Evolutionary conservation across 331 rosid species (phyloP).

Genomic region (Spiraea crenata): DNA sequence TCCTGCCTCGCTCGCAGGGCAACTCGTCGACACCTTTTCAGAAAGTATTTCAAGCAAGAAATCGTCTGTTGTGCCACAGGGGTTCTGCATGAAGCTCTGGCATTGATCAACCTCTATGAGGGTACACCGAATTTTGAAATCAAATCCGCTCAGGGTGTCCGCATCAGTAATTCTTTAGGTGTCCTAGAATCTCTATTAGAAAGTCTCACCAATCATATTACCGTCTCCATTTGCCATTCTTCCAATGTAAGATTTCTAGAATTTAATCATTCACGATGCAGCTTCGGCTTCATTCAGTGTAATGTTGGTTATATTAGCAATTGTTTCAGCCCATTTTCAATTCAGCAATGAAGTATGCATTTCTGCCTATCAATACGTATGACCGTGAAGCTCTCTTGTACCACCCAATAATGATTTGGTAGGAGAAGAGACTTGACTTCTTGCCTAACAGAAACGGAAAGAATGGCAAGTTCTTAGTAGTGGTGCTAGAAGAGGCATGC

Average conservation of each 20-base stretch:
- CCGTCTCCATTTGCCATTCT: constrained; percentile 48
- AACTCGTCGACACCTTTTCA: constrained; percentile 87
- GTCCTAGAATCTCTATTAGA: constrained; percentile 43
- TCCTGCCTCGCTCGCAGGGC: constrained; percentile 92
- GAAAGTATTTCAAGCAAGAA: constrained; percentile 73
- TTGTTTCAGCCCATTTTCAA: neutral
- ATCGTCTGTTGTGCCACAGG: constrained; percentile 63
- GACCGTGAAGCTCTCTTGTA: no score
- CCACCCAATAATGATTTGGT: no score
- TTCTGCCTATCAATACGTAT: no score
- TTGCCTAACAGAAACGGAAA: no score
- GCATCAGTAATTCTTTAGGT: constrained; percentile 47
- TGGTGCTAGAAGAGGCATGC: no score
- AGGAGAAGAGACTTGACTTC: no score
- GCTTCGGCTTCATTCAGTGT: constrained; percentile 14
- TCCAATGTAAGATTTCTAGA: constrained; percentile 40
- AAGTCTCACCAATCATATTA: constrained; percentile 35
- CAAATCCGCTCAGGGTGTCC: constrained; percentile 19
- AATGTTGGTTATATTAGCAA: neutral
- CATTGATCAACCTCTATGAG: constrained; percentile 45
- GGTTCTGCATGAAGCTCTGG: constrained; percentile 97
- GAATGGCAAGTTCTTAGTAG: no score
- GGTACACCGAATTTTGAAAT: neutral
- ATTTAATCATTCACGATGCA: constrained; percentile 17
- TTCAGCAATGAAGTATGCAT: neutral